Conservation (phyloP, 305 asterid species). For the Vinca major region DNA sequence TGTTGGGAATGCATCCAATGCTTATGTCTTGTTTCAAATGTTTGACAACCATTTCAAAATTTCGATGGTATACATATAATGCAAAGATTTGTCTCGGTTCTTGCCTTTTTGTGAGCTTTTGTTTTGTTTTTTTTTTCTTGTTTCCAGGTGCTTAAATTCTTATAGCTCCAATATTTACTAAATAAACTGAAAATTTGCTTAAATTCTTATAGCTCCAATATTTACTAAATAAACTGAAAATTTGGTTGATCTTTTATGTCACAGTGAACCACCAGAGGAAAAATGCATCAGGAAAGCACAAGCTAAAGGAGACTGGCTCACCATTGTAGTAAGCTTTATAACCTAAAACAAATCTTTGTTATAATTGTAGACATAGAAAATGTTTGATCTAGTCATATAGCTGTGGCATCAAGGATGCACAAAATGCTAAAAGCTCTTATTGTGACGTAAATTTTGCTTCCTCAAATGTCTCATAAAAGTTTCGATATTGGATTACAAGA, state of each 20-base stretch:
- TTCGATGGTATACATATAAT: background rate
- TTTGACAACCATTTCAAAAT: background rate
- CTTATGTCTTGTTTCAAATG: background rate
- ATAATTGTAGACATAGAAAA: background rate
- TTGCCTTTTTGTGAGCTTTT: background rate
- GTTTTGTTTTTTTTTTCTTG: background rate
- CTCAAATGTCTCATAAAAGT: background rate
- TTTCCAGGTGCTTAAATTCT: background rate
- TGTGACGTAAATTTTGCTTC: background rate
- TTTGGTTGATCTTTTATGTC: background rate
- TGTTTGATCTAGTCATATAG: background rate
- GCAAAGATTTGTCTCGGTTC: background rate
- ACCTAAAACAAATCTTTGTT: background rate
- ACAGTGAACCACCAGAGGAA: slow-evolving; percentile 44
- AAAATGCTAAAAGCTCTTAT: background rate
- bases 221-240: background rate
- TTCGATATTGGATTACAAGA: background rate
- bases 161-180: background rate
- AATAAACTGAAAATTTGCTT: background rate
- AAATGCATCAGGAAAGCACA: slow-evolving; percentile 34
- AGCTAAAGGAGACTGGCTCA: slow-evolving; percentile 37
- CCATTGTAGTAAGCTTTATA: slow-evolving; percentile 36
- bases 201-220: background rate
- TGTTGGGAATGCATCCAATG: background rate
- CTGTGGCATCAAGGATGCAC: background rate